Base-by-base conservation (phyloP, 164 flowering plant species). In the Vitis rupestris region DNA sequence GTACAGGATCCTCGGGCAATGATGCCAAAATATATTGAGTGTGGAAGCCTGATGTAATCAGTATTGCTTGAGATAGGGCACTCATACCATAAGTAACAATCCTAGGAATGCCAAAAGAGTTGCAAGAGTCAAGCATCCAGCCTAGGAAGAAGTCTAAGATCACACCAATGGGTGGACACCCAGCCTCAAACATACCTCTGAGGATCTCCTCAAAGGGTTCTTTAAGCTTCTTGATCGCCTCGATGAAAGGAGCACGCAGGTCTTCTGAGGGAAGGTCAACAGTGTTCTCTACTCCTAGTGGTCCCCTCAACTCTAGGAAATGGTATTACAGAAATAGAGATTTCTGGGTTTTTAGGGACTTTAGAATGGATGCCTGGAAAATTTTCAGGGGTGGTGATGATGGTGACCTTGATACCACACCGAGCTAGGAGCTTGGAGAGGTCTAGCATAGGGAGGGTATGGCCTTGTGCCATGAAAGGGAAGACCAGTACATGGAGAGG, bases 381-480 rank as follows among this genome's bases (percentile, higher is more conserved):
- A 53, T 82, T 82, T 8, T 72, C 8, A 19, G 86, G 82, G 62
- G 83, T 82, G 51, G 83, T 78, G 72, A 82, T 52, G 75, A 82
- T 67, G 56, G 75, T 76, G 11, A 82, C 70, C 13, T 52, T 76
- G 56, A 78, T 12, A 48, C 62, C 61, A 4, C 58, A 50, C 14
- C 4, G 16, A 5, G 80, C 57, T 12, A 82, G 70, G 12, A 66
- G 73, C 16, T 71, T 76, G 2, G 83, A 71, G 49, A 82, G 71
- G 50, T 82, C 79, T 6, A 82, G 68, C 13, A 77, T 37, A 14
- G 85, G 85, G 14, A 82, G 64, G 50, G 75, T 77, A 68, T 79
- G 85, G 61, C 85, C 83, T 54, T 80, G 73, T 48, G 83, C 73
- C 85, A 82, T 82, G 78, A 73, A 80, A 2, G 85, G 85, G 71